These are phyloP conservation scores for Ophiocytium majus DNA, from an alignment of 352 stramenopile species.

Conservation along the genomic window DNA sequence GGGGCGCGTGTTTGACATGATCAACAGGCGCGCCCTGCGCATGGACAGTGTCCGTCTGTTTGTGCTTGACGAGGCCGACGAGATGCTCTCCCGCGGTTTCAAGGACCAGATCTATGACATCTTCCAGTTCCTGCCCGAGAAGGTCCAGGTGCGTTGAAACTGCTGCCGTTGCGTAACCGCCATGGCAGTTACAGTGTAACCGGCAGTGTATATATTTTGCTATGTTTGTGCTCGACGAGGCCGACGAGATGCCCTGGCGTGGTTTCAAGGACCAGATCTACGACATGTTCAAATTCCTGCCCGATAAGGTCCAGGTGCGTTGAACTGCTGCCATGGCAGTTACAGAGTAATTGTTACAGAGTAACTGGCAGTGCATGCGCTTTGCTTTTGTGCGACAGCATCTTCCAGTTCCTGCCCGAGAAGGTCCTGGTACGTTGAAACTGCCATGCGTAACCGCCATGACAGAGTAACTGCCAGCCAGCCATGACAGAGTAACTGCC, in stretches of 20 bases:
- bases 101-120: constrained; percentile 99
- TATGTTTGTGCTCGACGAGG: constrained; percentile 98
- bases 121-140: constrained; percentile 97
- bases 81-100: constrained; percentile 98
- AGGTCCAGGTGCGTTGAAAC: constrained; percentile 61
- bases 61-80: constrained; percentile 98
- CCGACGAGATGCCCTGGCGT: constrained; percentile 98
- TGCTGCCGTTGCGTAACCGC: too few relatives aligned
- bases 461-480: too few relatives aligned
- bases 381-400: constrained; percentile 99
- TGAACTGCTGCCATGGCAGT: too few relatives aligned
- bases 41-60: constrained; percentile 94
- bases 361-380: too few relatives aligned
- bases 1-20: constrained; percentile 98
- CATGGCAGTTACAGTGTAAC: too few relatives aligned
- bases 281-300: constrained; percentile 98
- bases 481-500: too few relatives aligned
- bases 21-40: constrained; percentile 91
- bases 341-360: too few relatives aligned
- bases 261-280: constrained; percentile 99
- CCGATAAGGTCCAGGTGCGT: constrained; percentile 74
- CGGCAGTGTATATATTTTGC: too few relatives aligned
- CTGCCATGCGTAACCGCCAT: too few relatives aligned
- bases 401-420: constrained; percentile 98
- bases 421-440: constrained; percentile 63